Percentiles rank a stretch among this genome's conserved stretches.
Conservation (phyloP, 169 alveolate species). For the Cryptosporidium baileyi region DNA sequence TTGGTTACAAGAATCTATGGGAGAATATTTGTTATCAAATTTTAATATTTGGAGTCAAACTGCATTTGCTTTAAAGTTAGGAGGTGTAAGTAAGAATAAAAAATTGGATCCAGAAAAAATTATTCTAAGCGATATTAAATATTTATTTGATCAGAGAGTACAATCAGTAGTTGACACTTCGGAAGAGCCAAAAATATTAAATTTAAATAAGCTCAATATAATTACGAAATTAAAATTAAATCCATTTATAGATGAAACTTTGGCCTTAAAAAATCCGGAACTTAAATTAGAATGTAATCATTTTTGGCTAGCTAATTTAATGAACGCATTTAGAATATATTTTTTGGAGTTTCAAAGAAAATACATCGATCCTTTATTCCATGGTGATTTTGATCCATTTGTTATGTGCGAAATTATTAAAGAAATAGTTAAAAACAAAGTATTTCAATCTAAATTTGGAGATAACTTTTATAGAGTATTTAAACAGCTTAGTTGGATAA, state of each 20-base stretch:
- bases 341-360: constrained; percentile 43
- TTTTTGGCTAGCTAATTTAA: constrained; percentile 30
- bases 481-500: constrained; percentile 17
- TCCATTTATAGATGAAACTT: constrained; percentile 36
- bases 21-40: constrained; percentile 5
- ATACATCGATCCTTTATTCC: constrained; percentile 20
- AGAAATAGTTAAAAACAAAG: constrained; percentile 40
- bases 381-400: constrained; percentile 23
- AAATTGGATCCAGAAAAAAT: not conserved
- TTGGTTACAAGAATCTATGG: constrained; percentile 42
- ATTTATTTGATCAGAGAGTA: constrained; percentile 2
- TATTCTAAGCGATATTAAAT: not conserved
- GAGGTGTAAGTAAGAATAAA: not conserved
- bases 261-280: constrained; percentile 13
- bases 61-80: constrained; percentile 11
- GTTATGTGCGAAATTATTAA: constrained; percentile 15
- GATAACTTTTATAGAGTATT: constrained; percentile 7
- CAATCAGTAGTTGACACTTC: not conserved
- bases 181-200: constrained; percentile 16
- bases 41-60: constrained; percentile 58
- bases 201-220: not conserved
- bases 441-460: constrained; percentile 20
- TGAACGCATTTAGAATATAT: constrained; percentile 58
- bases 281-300: constrained; percentile 5
- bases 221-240: constrained; percentile 24